These are phyloP conservation scores for Apiospora pterosperma DNA, from an alignment of 2,329 filamentous ascomycete genomes.

Conservation along the genomic window DNA sequence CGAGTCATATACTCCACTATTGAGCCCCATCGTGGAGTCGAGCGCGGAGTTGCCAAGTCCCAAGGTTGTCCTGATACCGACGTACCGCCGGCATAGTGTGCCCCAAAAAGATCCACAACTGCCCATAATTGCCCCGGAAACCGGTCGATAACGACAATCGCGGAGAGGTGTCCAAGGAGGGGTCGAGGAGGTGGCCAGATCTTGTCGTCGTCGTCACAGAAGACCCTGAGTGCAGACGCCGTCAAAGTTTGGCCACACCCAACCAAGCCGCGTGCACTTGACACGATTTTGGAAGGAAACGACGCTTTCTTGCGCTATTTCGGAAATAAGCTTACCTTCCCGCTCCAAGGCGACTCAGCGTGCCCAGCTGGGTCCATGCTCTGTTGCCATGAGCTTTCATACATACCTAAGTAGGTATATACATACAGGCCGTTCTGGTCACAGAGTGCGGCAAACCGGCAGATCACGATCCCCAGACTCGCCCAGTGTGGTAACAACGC, in stretches of 20 bases:
- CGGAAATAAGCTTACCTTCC: not conserved
- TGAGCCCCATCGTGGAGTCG: conserved; percentile 1
- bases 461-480: not conserved
- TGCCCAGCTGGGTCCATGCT: not conserved
- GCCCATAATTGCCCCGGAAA: conserved; percentile 2
- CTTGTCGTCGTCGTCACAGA: not conserved
- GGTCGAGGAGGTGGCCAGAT: not conserved
- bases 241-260: not conserved
- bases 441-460: not conserved
- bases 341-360: not conserved
- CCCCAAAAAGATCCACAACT: not conserved
- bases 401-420: too few species aligned
- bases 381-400: not conserved
- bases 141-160: not conserved
- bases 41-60: conserved; percentile 3
- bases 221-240: not conserved
- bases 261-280: not conserved
- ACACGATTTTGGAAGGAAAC: not conserved
- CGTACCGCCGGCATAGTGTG: conserved; percentile 5
- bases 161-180: not conserved
- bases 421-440: not conserved
- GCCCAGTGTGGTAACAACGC: not conserved
- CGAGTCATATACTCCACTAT: conserved; percentile 1
- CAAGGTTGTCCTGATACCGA: not conserved
- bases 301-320: not conserved